A percentile compares a stretch with the other conserved stretches of the same genome.
Conservation (phyloP, 2,329 filamentous ascomycete species). For the Neurospora sp. region DNA sequence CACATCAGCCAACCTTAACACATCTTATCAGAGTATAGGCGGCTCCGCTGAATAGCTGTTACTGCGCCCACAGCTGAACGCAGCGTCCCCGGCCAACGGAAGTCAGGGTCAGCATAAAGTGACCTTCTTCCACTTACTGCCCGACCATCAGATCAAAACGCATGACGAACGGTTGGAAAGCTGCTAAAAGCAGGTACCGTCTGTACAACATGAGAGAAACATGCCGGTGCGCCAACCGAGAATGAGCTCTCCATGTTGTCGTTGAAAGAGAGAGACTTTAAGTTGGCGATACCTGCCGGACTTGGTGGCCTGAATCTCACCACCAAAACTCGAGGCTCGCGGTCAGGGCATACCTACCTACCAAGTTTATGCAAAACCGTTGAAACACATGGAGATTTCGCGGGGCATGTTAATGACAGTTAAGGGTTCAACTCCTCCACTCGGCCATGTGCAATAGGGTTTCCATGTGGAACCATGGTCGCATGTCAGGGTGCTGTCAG, state of each 20-base stretch:
- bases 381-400: background rate
- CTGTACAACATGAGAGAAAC: background rate
- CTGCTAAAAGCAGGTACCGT: background rate
- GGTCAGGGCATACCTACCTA: background rate
- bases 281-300: background rate
- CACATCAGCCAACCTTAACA: background rate
- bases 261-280: background rate
- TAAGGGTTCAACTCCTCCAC: background rate
- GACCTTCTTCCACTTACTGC: background rate
- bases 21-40: background rate
- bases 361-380: background rate
- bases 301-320: background rate
- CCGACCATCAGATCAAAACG: background rate
- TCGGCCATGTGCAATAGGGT: background rate
- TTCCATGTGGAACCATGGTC: background rate
- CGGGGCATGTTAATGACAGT: background rate
- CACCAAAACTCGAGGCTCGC: background rate
- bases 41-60: background rate
- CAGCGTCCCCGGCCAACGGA: background rate
- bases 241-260: background rate
- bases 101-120: background rate
- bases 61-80: background rate
- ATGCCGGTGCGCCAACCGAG: background rate
- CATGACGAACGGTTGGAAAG: background rate
- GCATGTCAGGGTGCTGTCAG: background rate